phyloP scores from a whole-genome alignment of 176 grass and related monocot species.

The Puya raimondii region DNA sequence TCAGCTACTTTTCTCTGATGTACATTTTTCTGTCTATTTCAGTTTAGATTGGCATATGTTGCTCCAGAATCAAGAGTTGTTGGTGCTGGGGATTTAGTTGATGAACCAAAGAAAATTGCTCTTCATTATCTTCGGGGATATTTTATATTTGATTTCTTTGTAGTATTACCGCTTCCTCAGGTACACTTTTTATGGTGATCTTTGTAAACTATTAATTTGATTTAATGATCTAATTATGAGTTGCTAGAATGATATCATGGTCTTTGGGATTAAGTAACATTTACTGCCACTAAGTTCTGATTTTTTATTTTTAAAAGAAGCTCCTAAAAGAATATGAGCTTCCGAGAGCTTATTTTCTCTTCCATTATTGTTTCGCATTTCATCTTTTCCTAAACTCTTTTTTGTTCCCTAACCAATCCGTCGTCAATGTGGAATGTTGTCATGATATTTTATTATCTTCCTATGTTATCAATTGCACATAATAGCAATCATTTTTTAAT shows the following conservation, averaged over 20 bases:
- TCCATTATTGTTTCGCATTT: neutral
- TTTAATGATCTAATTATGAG: neutral
- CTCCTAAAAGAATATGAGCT: neutral
- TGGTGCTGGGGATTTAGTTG: slow-evolving; percentile 83
- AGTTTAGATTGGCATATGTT: slow-evolving; percentile 96
- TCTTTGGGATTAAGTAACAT: neutral
- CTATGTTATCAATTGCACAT: no score
- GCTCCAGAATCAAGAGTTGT: slow-evolving; percentile 89
- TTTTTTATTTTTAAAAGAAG: neutral
- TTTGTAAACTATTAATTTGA: neutral
- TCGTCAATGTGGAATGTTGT: no score
- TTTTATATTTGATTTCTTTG: slow-evolving; percentile 79
- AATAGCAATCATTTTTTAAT: no score
- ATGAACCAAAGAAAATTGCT: slow-evolving; percentile 81
- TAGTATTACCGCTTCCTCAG: slow-evolving; percentile 90
- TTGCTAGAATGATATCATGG: neutral
- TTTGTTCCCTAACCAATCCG: neutral
- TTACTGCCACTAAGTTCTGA: neutral
- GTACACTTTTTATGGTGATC: slow-evolving; percentile 23
- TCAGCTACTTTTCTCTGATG: slow-evolving; percentile 2
- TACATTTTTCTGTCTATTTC: slow-evolving; percentile 22
- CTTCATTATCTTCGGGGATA: slow-evolving; percentile 67
- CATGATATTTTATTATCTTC: no score
- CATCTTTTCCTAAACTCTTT: neutral
- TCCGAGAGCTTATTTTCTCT: neutral